phyloP scores from a whole-genome alignment of 257 asterid species.

The Penstemon newberryi region DNA sequence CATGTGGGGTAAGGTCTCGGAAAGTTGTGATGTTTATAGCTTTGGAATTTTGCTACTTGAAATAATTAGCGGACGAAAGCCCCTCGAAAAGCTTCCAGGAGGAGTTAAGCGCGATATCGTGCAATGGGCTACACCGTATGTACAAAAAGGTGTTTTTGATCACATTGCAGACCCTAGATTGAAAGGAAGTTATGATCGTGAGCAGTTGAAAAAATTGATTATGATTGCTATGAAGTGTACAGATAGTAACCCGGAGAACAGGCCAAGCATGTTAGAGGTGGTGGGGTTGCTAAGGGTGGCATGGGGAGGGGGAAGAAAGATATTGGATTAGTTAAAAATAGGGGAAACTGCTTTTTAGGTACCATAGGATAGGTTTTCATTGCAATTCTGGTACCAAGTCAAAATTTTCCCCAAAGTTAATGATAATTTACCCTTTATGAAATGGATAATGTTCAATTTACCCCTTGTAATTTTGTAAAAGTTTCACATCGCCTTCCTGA shows the following conservation, averaged over 20 bases:
- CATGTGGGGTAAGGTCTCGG: constrained; percentile 86
- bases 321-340: constrained; percentile 8
- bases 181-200: constrained; percentile 47
- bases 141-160: constrained; percentile 54
- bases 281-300: constrained; percentile 60
- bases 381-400: no score
- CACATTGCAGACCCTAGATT: constrained; percentile 67
- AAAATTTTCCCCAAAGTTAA: no score
- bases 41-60: constrained; percentile 75
- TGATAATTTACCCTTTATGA: no score
- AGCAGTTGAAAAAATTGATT: constrained; percentile 38
- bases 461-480: no score
- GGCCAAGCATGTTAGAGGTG: constrained; percentile 71
- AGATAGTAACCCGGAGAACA: constrained; percentile 48
- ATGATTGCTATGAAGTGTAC: constrained; percentile 59
- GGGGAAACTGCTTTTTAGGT: no score
- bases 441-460: no score
- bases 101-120: constrained; percentile 78
- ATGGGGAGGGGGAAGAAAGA: constrained; percentile 35
- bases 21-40: constrained; percentile 76
- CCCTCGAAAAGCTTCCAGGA: constrained; percentile 59
- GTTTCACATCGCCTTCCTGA: no score
- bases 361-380: no score
- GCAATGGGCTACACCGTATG: constrained; percentile 63
- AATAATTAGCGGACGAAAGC: constrained; percentile 59